Base-by-base conservation (phyloP, 2,329 filamentous ascomycete genomes). In the Colletotrichum sp. region DNA sequence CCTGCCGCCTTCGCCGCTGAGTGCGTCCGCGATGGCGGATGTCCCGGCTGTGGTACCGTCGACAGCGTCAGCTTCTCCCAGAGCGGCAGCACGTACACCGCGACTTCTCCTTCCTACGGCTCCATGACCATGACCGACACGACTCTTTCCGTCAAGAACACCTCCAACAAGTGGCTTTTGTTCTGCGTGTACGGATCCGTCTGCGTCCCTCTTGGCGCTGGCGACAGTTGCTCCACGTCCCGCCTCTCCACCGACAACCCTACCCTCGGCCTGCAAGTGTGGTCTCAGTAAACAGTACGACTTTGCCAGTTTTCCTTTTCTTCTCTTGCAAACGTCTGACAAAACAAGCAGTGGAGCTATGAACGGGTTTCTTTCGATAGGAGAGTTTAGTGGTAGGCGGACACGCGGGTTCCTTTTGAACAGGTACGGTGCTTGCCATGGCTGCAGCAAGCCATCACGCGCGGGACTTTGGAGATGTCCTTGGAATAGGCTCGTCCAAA, bases 71-170 rank as follows among this genome's bases (percentile, higher is more conserved):
- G 39, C 36, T 69, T 69, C 30, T 28, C 18, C 24, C 71, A 69
- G 28, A 32, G 13, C 34, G 70, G 70, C 52, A 69, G 26, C 52
- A 55, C 55, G 8, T 62, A 28, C 28, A 72, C 70, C 1, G 70
- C 70, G 28, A 62, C 34, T 8, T 32, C 63, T 7, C n/a, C 70
- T 8, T 62, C 63, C 5, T 72, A 72, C 36, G 70, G 70, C 21
- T 36, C 52, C 64, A 68, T 69, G 64, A 72, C 36, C 12, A 62
- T 69, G 55, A 21, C 32, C 36, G 55, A 62, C 18, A 62, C 15
- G n/a, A 72, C 71, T 9, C 28, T 72, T 9, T 52, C 71, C 5
- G 71, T 72, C 55, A 28, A 69, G 36, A 72, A 72, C 71, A 69
- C 64, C 13, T 68, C 71, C n/a, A 63, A 69, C 16, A 72, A 69